Evolutionary conservation across 2,329 filamentous ascomycete genomes (phyloP).

Genomic region (Aspergillus sp.): DNA sequence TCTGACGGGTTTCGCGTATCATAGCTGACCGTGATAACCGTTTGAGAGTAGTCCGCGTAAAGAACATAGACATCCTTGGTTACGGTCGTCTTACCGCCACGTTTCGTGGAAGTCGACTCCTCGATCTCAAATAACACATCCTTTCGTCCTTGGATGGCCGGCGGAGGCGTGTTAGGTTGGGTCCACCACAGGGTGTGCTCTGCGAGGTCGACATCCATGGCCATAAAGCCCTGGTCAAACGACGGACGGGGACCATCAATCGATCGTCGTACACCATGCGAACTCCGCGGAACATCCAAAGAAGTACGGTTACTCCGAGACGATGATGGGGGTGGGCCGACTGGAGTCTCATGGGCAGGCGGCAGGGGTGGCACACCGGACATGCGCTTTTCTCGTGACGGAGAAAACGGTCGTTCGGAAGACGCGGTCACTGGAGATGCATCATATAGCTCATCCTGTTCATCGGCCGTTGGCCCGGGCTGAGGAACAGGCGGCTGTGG

Average conservation of each 20-base stretch:
- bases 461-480: slow-evolving; percentile 24
- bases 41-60: slow-evolving; percentile 95
- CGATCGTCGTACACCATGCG: slow-evolving; percentile 52
- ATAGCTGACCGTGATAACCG: slow-evolving; percentile 72
- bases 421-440: slow-evolving; percentile 35
- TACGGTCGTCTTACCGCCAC: slow-evolving; percentile 63
- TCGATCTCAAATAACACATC: slow-evolving; percentile 80
- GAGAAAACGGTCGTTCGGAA: slow-evolving; percentile 22
- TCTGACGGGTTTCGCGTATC: slow-evolving; percentile 68
- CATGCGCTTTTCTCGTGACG: slow-evolving; percentile 34
- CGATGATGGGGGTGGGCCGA: slow-evolving; percentile 40
- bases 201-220: slow-evolving; percentile 76
- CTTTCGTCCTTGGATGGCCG: slow-evolving; percentile 70
- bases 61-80: slow-evolving; percentile 81
- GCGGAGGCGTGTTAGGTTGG: slow-evolving; percentile 69
- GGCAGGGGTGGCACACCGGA: slow-evolving; percentile 44
- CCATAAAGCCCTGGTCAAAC: slow-evolving; percentile 75
- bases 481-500: slow-evolving; percentile 15
- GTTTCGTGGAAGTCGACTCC: slow-evolving; percentile 63
- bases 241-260: slow-evolving; percentile 70
- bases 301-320: slow-evolving; percentile 50
- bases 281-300: slow-evolving; percentile 54
- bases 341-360: slow-evolving; percentile 28
- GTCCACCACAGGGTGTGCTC: slow-evolving; percentile 79
- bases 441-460: slow-evolving; percentile 43